phyloP scores from a whole-genome alignment of 2,329 filamentous ascomycete genomes.

The Basipetospora chlamydospora region DNA sequence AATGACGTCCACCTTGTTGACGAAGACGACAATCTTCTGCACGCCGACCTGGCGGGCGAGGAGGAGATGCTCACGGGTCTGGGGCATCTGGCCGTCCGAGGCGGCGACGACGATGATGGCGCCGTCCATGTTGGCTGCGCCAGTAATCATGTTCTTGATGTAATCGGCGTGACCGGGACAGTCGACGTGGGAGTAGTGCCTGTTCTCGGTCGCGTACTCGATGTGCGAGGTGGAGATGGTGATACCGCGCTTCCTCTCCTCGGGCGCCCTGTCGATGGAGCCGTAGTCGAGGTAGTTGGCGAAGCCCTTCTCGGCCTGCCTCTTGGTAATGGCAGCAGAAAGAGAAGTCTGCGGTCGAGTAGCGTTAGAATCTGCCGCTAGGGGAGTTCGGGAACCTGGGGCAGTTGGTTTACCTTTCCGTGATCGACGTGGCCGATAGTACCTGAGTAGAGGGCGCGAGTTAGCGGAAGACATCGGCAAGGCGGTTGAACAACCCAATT shows the following conservation, averaged over 20 bases:
- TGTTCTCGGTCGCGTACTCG: conserved; percentile 86
- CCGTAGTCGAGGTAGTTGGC: conserved; percentile 96
- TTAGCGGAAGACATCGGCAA: conserved; percentile 7
- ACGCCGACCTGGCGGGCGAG: conserved; percentile 97
- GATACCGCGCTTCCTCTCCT: conserved; percentile 99
- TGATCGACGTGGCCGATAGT: conserved; percentile 99
- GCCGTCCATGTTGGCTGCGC: conserved; percentile 98
- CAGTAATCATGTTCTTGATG: conserved; percentile 99
- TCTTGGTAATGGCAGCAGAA: conserved; percentile 96
- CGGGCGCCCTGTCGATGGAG: conserved; percentile 95
- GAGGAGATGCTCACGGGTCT: conserved; percentile 95
- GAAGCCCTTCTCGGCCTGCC: conserved; percentile 85
- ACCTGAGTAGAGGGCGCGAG: conserved; percentile 37
- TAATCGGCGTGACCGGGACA: conserved; percentile 99
- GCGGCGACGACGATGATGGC: conserved; percentile 98
- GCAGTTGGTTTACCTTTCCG: conserved; percentile 66
- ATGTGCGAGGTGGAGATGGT: conserved; percentile 98
- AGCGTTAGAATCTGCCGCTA: conserved; percentile 1
- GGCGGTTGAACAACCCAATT: not conserved
- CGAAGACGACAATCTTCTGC: conserved; percentile 95
- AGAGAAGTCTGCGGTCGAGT: conserved; percentile 67
- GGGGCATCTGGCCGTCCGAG: conserved; percentile 98
- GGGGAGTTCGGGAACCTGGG: too few relatives aligned
- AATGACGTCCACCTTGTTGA: conserved; percentile 97
- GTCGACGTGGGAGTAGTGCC: conserved; percentile 99